phyloP scores from a whole-genome alignment of 2,329 filamentous ascomycete species.

The Cercospora janseana region DNA sequence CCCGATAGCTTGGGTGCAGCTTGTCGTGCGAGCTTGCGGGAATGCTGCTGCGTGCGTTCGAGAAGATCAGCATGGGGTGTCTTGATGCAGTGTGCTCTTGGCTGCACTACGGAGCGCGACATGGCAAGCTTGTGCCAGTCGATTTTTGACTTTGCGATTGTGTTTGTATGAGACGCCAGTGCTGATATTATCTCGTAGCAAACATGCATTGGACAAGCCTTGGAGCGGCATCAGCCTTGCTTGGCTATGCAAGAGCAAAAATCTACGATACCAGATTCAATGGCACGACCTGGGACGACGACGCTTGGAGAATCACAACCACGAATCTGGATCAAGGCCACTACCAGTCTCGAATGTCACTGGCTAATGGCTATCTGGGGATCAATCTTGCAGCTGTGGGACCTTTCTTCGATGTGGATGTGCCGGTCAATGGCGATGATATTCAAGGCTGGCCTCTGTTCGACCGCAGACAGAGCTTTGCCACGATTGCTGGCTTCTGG shows the following conservation, averaged over 20 bases:
- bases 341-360: constrained; percentile 59
- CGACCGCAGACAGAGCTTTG: constrained; percentile 62
- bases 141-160: no score
- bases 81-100: no score
- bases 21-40: no score
- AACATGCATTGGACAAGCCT: background rate
- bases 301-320: constrained; percentile 56
- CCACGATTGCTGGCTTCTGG: constrained; percentile 67
- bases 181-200: background rate
- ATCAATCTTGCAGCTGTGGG: constrained; percentile 63
- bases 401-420: constrained; percentile 62
- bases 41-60: no score
- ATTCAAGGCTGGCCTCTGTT: constrained; percentile 65
- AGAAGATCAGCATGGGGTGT: no score
- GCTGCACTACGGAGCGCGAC: no score
- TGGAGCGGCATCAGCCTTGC: background rate
- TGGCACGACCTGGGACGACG: constrained; percentile 59
- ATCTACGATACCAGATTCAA: constrained; percentile 52
- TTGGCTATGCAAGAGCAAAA: constrained; percentile 1
- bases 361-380: constrained; percentile 64
- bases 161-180: background rate
- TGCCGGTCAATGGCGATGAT: constrained; percentile 55
- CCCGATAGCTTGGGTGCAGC: no score
- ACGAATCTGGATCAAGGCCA: constrained; percentile 56
- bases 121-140: no score